phyloP scores from a whole-genome alignment of 2,329 filamentous ascomycete genomes.

The Microdochium bolleyi region DNA sequence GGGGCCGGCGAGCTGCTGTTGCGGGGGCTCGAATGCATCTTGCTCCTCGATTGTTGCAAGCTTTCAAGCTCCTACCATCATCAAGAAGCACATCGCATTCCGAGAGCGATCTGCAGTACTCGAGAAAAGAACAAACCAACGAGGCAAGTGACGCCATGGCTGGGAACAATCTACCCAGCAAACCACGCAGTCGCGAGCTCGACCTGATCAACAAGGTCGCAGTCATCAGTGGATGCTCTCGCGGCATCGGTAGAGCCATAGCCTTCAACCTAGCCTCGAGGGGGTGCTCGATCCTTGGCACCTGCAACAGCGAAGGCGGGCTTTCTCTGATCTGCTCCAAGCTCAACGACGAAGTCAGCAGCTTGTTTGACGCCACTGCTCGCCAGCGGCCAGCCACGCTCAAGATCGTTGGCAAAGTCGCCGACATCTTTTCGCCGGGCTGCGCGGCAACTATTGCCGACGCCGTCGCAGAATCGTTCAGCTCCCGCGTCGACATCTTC shows the following conservation, averaged over 20 bases:
- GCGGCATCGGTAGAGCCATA: conserved; percentile 18
- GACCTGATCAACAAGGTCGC: not conserved
- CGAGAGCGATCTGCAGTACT: too few species aligned
- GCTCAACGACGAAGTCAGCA: conserved; percentile 12
- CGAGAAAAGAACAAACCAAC: too few species aligned
- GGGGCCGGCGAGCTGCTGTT: too few species aligned
- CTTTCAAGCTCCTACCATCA: too few species aligned
- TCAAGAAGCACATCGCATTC: too few species aligned
- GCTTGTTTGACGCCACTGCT: conserved; percentile 8
- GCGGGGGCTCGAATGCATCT: too few species aligned
- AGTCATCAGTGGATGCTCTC: conserved; percentile 1
- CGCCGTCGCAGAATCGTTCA: conserved; percentile 12
- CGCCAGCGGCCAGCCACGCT: conserved; percentile 6
- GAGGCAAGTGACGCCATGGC: not conserved
- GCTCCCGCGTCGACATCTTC: conserved; percentile 36
- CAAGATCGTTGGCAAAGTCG: conserved; percentile 17
- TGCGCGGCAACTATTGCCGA: conserved; percentile 19
- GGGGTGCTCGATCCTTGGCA: conserved; percentile 22
- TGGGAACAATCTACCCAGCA: not conserved
- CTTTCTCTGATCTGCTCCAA: conserved; percentile 9
- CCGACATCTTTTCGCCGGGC: conserved; percentile 18
- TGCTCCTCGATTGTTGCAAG: too few species aligned
- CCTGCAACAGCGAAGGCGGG: conserved; percentile 14
- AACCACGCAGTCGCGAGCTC: not conserved
- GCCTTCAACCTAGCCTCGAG: conserved; percentile 16